Base-by-base conservation (phyloP, 2,329 filamentous ascomycete species). In the Ascochyta viciae-villosae region DNA sequence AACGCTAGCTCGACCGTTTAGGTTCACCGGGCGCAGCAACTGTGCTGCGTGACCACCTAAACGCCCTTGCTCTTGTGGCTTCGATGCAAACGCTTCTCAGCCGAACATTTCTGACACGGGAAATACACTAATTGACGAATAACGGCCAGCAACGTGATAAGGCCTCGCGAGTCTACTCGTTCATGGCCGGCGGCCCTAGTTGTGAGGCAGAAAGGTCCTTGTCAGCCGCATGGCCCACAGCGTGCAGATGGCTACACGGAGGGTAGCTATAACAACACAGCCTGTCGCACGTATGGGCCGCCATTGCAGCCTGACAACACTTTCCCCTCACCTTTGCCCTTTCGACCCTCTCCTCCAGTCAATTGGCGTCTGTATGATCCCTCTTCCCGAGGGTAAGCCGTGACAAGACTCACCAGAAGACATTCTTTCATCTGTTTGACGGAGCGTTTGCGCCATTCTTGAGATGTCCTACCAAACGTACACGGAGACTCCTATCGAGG, bases 391-490 rank as follows among this genome's bases (percentile, higher is more conserved):
- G 44, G 48, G 48, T 53, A 40, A 35, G 19, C 39, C 35, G 40
- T 15, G 6, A 39, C 22, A 24, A 16, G 4, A 50, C 23, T 55
- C 44, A 45, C 23, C 33, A 16, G 26, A 44, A 35, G 34, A 35
- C 10, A 24, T 33, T 9, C 12, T 13, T 6, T 26, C 10, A 13
- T 24, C 19, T 26, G 3, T 6, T 24, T 6, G 13, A 39, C 13
- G 40, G 31, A 13, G 16, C 41, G 39, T 34, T 3, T 19, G 16
- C 34, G 10, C 24, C 23, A 31, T 12, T 43, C 13, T 3, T 4
- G 42, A 48, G 3, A 63, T 69, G 64, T 64, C 68, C 38, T 56
- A 58, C 38, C 54, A 56, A 24, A 60, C 50, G 33, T 62, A 68
- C 22, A 50, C 31, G 19, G 52, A 54, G 12, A 61, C 67, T 22